Conservation (phyloP, 208 protist genomes). For the Wallacemonas sp. region DNA sequence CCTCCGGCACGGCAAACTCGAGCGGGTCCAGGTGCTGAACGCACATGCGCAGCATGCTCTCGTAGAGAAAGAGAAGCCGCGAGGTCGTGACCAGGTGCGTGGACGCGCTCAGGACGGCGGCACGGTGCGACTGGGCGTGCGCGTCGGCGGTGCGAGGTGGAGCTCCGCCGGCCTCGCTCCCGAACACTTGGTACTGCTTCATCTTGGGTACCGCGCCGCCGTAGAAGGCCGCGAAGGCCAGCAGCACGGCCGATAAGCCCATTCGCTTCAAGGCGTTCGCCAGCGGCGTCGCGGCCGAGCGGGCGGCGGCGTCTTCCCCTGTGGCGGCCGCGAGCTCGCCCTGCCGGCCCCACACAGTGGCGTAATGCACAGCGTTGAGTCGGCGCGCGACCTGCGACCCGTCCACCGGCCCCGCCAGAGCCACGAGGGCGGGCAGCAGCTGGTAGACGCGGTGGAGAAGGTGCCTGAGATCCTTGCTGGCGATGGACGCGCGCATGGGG, state of each 20-base stretch:
- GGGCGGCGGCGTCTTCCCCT: background rate
- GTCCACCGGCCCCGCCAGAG: constrained; percentile 3
- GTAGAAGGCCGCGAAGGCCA: constrained; percentile 83
- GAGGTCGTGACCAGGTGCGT: constrained; percentile 51
- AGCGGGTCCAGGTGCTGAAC: constrained; percentile 63
- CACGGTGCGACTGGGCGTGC: constrained; percentile 72
- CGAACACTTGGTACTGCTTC: constrained; percentile 65
- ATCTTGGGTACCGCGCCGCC: constrained; percentile 67
- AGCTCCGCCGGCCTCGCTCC: constrained; percentile 15
- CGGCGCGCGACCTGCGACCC: background rate
- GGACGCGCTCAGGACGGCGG: constrained; percentile 63
- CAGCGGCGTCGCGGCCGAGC: constrained; percentile 31
- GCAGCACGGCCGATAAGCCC: constrained; percentile 73
- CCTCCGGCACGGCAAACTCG: constrained; percentile 60
- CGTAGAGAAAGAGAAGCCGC: constrained; percentile 64
- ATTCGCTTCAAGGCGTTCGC: constrained; percentile 59
- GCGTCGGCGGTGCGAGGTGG: constrained; percentile 20
- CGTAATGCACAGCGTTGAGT: constrained; percentile 69
- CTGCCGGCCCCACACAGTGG: constrained; percentile 53
- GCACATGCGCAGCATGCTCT: constrained; percentile 67
- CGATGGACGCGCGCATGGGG: constrained; percentile 73
- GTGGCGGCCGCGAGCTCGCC: constrained; percentile 3
- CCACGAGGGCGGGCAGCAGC: constrained; percentile 49
- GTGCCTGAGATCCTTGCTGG: constrained; percentile 55
- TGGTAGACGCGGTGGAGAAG: constrained; percentile 71